Percentiles rank a stretch among this genome's conserved stretches.
phyloP scores from a whole-genome alignment of 208 protist species.

The Acanthamoeba triangularis region DNA sequence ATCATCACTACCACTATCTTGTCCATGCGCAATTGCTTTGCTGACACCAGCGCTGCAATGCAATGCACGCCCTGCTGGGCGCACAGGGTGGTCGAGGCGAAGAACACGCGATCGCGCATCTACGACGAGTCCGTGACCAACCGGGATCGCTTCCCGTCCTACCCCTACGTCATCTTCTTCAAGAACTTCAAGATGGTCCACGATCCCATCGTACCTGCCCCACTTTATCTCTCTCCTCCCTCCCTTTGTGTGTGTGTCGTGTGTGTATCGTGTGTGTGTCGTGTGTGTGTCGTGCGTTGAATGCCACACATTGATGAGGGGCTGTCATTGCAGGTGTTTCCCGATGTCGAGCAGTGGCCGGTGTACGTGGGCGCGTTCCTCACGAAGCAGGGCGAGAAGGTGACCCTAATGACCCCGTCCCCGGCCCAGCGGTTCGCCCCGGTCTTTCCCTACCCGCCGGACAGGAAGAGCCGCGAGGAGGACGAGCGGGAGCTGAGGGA shows the following conservation, averaged over 20 bases:
- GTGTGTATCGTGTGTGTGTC: neutral
- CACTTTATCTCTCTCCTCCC: neutral
- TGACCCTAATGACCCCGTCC: neutral
- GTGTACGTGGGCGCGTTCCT: neutral
- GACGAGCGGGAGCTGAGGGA: neutral
- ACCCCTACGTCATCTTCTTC: slow-evolving; percentile 1
- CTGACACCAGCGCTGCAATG: too few species aligned
- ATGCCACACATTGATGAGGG: too few species aligned
- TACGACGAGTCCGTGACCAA: neutral
- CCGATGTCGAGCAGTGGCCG: neutral
- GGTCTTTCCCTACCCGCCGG: neutral
- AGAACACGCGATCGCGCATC: neutral
- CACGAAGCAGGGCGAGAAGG: neutral
- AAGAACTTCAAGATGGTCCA: neutral
- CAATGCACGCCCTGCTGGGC: too few species aligned
- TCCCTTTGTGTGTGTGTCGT: neutral
- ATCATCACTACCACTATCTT: too few species aligned
- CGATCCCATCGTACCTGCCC: neutral
- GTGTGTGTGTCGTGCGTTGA: too few species aligned
- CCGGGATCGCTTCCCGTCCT: neutral
- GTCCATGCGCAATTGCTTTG: too few species aligned
- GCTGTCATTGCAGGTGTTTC: too few species aligned
- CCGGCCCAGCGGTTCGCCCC: neutral
- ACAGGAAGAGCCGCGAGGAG: neutral
- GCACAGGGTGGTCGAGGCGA: neutral